Percentiles rank a stretch among this genome's conserved stretches.
These are phyloP conservation scores for Monosporascus sp. DNA, from an alignment of 2,329 filamentous ascomycete genomes.

Conservation along the genomic window DNA sequence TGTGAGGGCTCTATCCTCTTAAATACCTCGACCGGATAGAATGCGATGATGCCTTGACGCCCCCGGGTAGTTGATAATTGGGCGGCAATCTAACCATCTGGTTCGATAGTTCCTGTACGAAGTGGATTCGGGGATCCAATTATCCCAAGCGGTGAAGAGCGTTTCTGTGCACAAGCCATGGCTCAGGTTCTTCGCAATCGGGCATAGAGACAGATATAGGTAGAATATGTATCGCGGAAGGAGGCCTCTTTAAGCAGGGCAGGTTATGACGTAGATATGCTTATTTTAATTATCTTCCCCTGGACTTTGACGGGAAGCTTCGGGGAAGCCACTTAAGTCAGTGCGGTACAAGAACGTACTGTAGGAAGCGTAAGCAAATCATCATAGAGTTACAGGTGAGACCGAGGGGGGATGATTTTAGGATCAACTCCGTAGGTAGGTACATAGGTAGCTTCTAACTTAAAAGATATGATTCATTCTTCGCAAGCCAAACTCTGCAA, in stretches of 20 bases:
- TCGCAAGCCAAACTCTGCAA: no score
- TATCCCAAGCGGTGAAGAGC: no score
- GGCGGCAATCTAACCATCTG: neutral
- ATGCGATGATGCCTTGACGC: neutral
- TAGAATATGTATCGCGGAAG: no score
- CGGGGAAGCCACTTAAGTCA: no score
- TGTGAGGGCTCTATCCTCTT: neutral
- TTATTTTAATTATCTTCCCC: no score
- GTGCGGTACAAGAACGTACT: no score
- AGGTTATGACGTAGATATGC: neutral
- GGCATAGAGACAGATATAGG: no score
- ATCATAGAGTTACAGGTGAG: neutral
- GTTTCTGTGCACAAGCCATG: no score
- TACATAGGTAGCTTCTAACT: neutral
- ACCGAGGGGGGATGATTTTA: neutral
- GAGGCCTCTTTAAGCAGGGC: neutral
- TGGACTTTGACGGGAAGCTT: no score
- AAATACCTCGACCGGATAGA: neutral
- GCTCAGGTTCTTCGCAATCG: no score
- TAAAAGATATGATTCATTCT: neutral
- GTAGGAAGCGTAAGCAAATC: neutral
- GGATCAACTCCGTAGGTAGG: neutral
- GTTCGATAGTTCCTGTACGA: neutral
- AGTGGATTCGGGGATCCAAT: neutral
- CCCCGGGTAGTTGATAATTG: neutral